Evolutionary conservation across 2,329 filamentous ascomycete genomes (phyloP).

Genomic region (Orbilia oligospora): DNA sequence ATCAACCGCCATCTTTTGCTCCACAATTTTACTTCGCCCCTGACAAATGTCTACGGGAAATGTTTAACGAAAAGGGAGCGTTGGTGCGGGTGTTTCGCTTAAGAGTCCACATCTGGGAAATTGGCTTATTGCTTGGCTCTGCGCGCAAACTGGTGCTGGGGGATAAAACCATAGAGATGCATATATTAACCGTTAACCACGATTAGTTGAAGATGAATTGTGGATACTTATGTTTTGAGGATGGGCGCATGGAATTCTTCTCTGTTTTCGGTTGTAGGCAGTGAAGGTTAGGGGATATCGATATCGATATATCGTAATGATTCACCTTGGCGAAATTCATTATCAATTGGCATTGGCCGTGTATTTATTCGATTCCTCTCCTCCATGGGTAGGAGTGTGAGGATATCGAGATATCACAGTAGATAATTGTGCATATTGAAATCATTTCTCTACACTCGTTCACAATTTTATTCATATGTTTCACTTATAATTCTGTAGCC

Average conservation of each 20-base stretch:
- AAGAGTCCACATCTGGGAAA: neutral
- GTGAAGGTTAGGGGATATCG: neutral
- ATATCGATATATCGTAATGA: neutral
- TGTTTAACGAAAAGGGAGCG: neutral
- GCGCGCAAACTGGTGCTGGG: no score
- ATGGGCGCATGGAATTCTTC: neutral
- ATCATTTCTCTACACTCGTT: slow-evolving; percentile 1
- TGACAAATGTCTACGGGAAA: slow-evolving; percentile 10
- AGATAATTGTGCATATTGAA: neutral
- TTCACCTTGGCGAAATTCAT: neutral
- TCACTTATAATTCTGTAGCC: neutral
- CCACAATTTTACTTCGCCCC: neutral
- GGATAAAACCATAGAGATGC: neutral
- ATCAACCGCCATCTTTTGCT: neutral
- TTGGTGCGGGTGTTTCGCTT: slow-evolving; percentile 7
- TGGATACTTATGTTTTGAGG: neutral
- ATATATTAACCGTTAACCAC: neutral
- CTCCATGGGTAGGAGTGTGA: neutral
- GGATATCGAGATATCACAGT: neutral
- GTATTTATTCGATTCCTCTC: neutral
- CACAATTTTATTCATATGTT: neutral
- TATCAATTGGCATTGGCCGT: no score
- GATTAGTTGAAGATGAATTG: neutral
- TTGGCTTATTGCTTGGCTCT: neutral
- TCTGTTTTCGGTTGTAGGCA: neutral